Percentiles rank a stretch among this genome's conserved stretches.
phyloP scores from a whole-genome alignment of 2,329 filamentous ascomycete species.

The Fusarium marasasianum region DNA sequence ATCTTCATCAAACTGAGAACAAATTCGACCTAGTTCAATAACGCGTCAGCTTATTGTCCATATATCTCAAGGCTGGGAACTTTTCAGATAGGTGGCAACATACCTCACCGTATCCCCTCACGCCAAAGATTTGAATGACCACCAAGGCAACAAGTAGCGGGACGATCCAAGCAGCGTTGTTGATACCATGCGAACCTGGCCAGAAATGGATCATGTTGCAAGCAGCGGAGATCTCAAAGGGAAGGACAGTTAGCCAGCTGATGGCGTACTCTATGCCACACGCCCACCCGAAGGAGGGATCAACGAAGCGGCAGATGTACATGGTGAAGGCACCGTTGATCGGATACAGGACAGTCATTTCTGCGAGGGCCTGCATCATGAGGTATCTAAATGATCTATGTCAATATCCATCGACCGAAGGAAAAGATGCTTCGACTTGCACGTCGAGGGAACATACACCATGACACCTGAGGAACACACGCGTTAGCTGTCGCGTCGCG shows the following conservation, averaged over 20 bases:
- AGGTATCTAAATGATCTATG: neutral
- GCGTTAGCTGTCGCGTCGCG: neutral
- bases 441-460: neutral
- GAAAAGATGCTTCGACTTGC: neutral
- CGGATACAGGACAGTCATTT: neutral
- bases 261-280: neutral
- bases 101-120: neutral
- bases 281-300: neutral
- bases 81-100: neutral
- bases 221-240: neutral
- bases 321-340: neutral
- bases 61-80: neutral
- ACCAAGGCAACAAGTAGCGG: neutral
- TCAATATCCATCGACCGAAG: neutral
- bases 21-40: neutral
- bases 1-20: neutral
- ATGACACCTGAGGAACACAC: neutral
- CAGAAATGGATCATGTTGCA: neutral
- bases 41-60: neutral
- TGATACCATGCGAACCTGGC: neutral
- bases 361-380: neutral
- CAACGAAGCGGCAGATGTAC: neutral
- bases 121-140: neutral
- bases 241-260: neutral
- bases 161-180: neutral